These are phyloP conservation scores for Xylaria flabelliformis DNA, from an alignment of 495 filamentous ascomycete species.

Conservation along the genomic window DNA sequence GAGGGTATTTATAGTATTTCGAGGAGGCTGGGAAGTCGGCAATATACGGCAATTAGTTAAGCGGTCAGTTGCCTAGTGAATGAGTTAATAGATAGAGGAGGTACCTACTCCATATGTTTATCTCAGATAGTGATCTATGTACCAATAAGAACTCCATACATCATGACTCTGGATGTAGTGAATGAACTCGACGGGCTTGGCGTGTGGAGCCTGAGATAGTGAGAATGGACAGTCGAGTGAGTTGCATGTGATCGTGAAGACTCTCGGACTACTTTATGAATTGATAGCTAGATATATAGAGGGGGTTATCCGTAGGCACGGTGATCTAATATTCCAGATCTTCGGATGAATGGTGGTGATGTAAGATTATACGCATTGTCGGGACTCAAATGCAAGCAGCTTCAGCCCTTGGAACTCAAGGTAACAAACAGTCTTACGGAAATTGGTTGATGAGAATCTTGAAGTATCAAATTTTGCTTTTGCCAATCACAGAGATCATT, in stretches of 20 bases:
- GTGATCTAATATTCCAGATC: background rate
- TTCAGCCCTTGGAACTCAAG: background rate
- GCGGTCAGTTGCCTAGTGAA: background rate
- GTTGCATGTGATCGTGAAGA: background rate
- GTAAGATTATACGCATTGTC: background rate
- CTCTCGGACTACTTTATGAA: background rate
- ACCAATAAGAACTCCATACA: background rate
- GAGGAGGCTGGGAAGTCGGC: background rate
- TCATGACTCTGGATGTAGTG: background rate
- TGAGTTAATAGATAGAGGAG: background rate
- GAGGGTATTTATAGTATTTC: background rate
- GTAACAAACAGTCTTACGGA: too few species aligned
- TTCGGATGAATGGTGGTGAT: background rate
- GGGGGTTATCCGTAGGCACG: background rate
- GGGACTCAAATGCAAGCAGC: background rate
- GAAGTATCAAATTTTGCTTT: too few species aligned
- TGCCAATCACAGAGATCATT: too few species aligned
- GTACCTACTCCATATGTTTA: background rate
- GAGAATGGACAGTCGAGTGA: background rate
- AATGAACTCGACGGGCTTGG: background rate
- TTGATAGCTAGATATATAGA: background rate
- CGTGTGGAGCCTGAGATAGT: too few species aligned
- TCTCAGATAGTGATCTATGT: background rate
- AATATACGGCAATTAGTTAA: background rate
- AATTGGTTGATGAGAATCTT: background rate